Percentiles rank a stretch among this genome's conserved stretches.
These are phyloP conservation scores for Marasmius oreades DNA, from an alignment of 1,284 basidiomycete species.

Conservation along the genomic window DNA sequence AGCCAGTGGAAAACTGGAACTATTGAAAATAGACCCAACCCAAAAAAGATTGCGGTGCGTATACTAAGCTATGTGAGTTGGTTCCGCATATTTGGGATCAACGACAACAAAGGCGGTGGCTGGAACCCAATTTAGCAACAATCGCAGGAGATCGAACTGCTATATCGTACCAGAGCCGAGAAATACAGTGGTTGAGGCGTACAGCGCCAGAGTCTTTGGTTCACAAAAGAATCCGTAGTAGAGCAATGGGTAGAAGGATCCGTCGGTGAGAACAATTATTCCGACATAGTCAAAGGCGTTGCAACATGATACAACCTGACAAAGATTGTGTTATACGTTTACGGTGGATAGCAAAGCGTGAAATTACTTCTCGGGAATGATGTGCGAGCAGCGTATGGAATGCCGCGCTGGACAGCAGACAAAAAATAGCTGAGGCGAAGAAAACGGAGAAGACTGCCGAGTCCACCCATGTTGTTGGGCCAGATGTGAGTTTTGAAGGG, in stretches of 20 bases:
- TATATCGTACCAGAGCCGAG: too few relatives aligned
- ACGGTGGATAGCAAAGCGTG: conserved; percentile 21
- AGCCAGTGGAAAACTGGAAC: too few relatives aligned
- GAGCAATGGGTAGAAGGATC: conserved; percentile 76
- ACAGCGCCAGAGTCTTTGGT: conserved; percentile 44
- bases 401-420: conserved; percentile 71
- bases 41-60: too few relatives aligned
- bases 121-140: too few relatives aligned
- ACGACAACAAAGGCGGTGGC: too few relatives aligned
- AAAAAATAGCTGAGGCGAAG: conserved; percentile 68
- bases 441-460: conserved; percentile 65
- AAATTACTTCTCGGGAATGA: conserved; percentile 62
- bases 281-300: conserved; percentile 73
- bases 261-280: conserved; percentile 68
- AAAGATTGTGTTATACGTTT: conserved; percentile 1
- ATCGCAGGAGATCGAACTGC: too few relatives aligned
- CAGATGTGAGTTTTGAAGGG: conserved; percentile 43
- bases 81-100: too few relatives aligned
- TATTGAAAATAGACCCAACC: too few relatives aligned
- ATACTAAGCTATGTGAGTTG: too few relatives aligned
- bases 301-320: conserved; percentile 45
- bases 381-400: conserved; percentile 72
- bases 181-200: conserved; percentile 30
- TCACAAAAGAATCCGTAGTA: conserved; percentile 75
- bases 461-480: conserved; percentile 63